These are phyloP conservation scores for Ramalina intermedia DNA, from an alignment of 495 filamentous ascomycete genomes.

Conservation along the genomic window DNA sequence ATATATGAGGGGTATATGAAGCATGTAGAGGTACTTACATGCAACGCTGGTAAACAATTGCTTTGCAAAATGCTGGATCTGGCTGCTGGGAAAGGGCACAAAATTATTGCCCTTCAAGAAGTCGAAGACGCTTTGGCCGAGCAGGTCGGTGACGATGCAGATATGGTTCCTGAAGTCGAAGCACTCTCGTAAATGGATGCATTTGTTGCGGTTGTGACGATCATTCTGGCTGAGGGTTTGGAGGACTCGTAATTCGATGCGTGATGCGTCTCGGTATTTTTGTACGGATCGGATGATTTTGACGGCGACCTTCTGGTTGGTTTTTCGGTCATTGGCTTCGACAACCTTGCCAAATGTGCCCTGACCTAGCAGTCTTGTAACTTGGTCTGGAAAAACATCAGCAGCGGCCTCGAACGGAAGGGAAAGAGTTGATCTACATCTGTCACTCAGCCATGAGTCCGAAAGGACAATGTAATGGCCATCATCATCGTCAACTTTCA, in stretches of 20 bases:
- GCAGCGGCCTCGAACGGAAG: constrained; percentile 15
- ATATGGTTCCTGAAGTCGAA: constrained; percentile 98
- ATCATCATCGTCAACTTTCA: constrained; percentile 84
- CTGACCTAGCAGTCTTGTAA: constrained; percentile 78
- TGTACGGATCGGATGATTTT: constrained; percentile 97
- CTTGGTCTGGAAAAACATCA: constrained; percentile 48
- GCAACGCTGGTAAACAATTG: constrained; percentile 97
- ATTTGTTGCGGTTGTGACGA: constrained; percentile 81
- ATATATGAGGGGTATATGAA: not conserved
- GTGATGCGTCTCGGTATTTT: constrained; percentile 93
- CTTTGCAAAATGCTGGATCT: constrained; percentile 92
- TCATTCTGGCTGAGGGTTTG: constrained; percentile 86
- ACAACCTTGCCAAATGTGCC: constrained; percentile 98
- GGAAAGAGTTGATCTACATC: constrained; percentile 49
- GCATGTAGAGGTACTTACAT: constrained; percentile 46
- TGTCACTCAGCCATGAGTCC: constrained; percentile 66
- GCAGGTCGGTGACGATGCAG: constrained; percentile 93
- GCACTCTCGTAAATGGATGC: constrained; percentile 92
- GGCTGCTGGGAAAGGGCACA: constrained; percentile 95
- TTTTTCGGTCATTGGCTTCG: constrained; percentile 66
- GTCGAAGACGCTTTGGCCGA: constrained; percentile 96
- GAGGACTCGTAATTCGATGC: constrained; percentile 86
- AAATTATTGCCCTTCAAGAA: constrained; percentile 91
- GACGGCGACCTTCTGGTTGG: constrained; percentile 69
- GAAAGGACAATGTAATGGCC: constrained; percentile 88